phyloP scores from a whole-genome alignment of 31 red algal species.

The Asparagopsis taxiformis region DNA sequence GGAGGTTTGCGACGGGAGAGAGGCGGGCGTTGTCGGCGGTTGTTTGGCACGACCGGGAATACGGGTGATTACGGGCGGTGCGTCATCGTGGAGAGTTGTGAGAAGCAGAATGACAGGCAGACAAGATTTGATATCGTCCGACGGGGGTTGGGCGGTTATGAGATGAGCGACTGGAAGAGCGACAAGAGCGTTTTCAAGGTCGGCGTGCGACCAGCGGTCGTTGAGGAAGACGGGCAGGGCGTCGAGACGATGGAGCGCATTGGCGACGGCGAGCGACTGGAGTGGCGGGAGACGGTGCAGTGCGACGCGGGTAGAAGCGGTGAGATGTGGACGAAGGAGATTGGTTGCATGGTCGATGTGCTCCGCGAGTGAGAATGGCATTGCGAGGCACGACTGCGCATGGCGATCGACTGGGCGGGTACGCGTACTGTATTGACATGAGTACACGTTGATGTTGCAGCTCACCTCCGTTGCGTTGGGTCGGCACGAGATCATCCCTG shows the following conservation, averaged over 20 bases:
- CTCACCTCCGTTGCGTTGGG: too few relatives aligned
- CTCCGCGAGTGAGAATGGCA: too few relatives aligned
- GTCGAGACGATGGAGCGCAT: slow-evolving; percentile 16
- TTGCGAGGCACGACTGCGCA: too few relatives aligned
- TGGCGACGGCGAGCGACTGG: slow-evolving; percentile 1
- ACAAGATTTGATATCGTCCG: not conserved
- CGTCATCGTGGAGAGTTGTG: not conserved
- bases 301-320: too few relatives aligned
- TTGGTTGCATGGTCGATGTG: too few relatives aligned
- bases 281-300: slow-evolving; percentile 18
- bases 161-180: not conserved
- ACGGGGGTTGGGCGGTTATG: not conserved
- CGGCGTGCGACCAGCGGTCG: slow-evolving; percentile 33
- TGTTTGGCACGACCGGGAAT: slow-evolving; percentile 2
- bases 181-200: not conserved
- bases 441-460: too few relatives aligned
- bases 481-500: too few relatives aligned
- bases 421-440: too few relatives aligned
- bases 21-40: not conserved
- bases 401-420: too few relatives aligned
- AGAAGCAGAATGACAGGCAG: slow-evolving; percentile 1
- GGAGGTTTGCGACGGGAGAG: slow-evolving; percentile 4
- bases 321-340: too few relatives aligned
- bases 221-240: slow-evolving; percentile 44
- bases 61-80: not conserved